Base-by-base conservation (phyloP, 2,329 filamentous ascomycete genomes). In the Emmonsia crescens region DNA sequence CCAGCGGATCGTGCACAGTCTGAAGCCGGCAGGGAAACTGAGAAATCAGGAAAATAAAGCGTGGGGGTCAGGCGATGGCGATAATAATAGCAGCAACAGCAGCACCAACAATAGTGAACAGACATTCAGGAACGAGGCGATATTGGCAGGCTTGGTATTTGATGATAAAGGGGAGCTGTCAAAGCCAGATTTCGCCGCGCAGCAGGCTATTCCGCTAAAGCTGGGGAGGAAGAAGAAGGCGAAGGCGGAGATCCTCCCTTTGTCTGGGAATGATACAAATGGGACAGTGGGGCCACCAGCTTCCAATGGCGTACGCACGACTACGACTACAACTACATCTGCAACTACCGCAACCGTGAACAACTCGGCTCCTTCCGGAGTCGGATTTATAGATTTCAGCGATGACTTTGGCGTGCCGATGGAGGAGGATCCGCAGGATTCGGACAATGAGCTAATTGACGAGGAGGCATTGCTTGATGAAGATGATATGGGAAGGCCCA, bases 401-500 rank as follows among this genome's bases (percentile, higher is more conserved):
- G 84, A 88, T 66, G 85, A 89, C 66, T 79, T 87, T 61, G 80
- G 79, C 64, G 76, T 77, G 63, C 78, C 71, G 70, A 83, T 77
- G 62, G 78, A 74, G 40, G 52, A 68, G 61, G 81, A 80, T 60
- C 82, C 83, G 64, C 81, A 80, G 51, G 78, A 83, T 61, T 83
- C 82, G 54, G 88, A 91, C 68, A 91, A 95, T 66, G 92, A 95
- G 61, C 77, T 96, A 60, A 94, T 99, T 67, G 91, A 97, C 71
- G 94, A 97, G 74, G 88, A 96, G 70, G 86, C 85, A 10, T 80
- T 99, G 38, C 79, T 99, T 68, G 90, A 87, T 2, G 91, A 92
- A 70, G 89, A 91, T 64, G 93, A 99, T 71, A 80, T 94, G 68
- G 85, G 85, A 67, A 82, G 85, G 68, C 88, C 89, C 27, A 83